A percentile compares a stretch with the other conserved stretches of the same genome.
phyloP scores from a whole-genome alignment of 2,329 filamentous ascomycete species.

The Polytolypa hystricis region DNA sequence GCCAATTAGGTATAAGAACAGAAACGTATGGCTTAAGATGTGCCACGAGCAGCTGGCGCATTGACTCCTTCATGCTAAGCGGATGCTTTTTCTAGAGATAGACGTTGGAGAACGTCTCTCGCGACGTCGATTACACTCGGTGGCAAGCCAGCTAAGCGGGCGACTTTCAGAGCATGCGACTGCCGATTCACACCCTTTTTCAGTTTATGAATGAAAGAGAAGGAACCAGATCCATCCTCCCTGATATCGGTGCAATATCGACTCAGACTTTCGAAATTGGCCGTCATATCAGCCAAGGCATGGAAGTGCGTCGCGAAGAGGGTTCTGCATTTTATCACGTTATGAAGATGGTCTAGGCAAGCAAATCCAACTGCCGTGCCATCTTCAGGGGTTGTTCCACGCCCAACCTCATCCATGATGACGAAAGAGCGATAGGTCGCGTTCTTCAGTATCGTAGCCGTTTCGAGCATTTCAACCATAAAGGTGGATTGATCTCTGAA shows the following conservation, averaged over 20 bases:
- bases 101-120: constrained; percentile 33
- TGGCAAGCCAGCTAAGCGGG: constrained; percentile 71
- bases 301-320: constrained; percentile 97
- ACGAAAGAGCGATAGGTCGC: constrained; percentile 80
- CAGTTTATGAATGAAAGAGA: constrained; percentile 78
- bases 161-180: constrained; percentile 93
- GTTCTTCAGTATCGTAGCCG: constrained; percentile 74
- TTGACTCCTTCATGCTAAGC: not conserved
- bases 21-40: too few species aligned
- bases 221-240: constrained; percentile 58
- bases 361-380: constrained; percentile 84
- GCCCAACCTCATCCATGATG: constrained; percentile 96
- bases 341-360: constrained; percentile 70
- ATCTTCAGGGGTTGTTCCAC: constrained; percentile 88
- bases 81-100: not conserved
- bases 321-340: constrained; percentile 64
- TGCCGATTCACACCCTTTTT: constrained; percentile 70
- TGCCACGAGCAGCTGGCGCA: not conserved
- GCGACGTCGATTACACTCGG: constrained; percentile 61
- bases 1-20: too few species aligned
- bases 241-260: constrained; percentile 84
- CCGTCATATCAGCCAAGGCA: constrained; percentile 64
- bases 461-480: constrained; percentile 99
- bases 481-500: constrained; percentile 93
- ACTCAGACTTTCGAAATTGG: constrained; percentile 47